Evolutionary conservation across 805 yeast genomes (phyloP), one percentile per base, ranked within the genome.

Genomic region (Lachancea quebecensis): DNA sequence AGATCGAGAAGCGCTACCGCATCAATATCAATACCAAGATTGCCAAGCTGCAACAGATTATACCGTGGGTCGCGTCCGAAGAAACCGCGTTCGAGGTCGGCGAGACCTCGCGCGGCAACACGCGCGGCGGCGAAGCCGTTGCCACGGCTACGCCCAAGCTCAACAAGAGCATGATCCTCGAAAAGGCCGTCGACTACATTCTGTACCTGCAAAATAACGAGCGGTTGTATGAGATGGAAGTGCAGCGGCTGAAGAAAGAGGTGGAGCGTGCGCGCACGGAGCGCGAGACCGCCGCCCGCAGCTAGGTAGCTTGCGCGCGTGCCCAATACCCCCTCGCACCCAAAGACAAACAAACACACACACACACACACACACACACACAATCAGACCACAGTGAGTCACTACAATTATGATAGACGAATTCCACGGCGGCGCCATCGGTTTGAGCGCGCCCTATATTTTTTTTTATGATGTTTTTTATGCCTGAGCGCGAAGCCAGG

Each of bases 11-110:
- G 58, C 74, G 81, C 48, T 82, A 82, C 61, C 68, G 88, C 59
- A 81, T 80, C 49, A 82, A 82, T 60, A 81, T 82, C 60, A 82
- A 82, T 58, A 77, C 84, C 10, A 82, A 81, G 59, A 82, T 82
- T 45, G 84, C 84, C 3, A 79, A 79, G 28, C 64, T 82, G 44
- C 85, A 81, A 57, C 75, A 74, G 54, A 70, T 82, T 18, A 81
- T 82, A 31, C 89, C 89, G 10, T 77, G 82, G 78, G 77, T 81
- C 43, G 75, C 81, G 2, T 63, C 70, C 41, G 85, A 79, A 48
- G 75, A 75, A 50, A 76, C 82, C 2, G 83, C 84, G 0, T 80
- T 80, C 57, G 83, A 77, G 54, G 61, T 59, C 2, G 56, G 57
- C 28, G 56, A 54, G n/a, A 32, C 49, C 12, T n/a, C 51, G 14